Evolutionary conservation across 2,329 filamentous ascomycete genomes (phyloP), one percentile per base, ranked within the genome.

Genomic region (Camillea tinctor): DNA sequence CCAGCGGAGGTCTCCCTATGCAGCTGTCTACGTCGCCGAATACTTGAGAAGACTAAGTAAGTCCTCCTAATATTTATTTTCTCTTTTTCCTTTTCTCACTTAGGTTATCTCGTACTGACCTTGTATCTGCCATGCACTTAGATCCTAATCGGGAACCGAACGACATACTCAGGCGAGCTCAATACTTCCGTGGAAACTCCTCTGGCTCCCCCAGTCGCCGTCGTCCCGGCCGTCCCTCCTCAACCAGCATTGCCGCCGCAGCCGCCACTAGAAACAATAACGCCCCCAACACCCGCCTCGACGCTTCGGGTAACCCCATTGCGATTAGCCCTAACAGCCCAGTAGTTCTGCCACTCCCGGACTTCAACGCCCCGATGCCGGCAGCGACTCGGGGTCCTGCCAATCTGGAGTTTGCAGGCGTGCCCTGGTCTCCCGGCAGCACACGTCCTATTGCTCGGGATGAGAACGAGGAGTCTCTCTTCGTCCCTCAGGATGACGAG

Each of bases 1-100:
- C 11, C 64, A 73, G 2, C 70, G 73, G 23, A 66, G 66, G 21
- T 80, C 79, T 0, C 76, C 77, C 7, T 72, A 75, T 24, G 77
- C 76, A 0, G 61, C 57, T 1, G 26, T 57, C 15, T 79, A 75
- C 56, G 71, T 80, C 8, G 56, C 63, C 2, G 72, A 75, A 57
- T 74, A 79, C 58, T 49, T 67, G 3, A 51, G 13, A 1, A 67
- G 61, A 44, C 54, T 64, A 9, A 63, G 69, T 71, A 66, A 26
- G 40, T 22, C 2, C 3, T 48, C 26, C 26, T 30, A 40, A 7
- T 36, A 22, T 26, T 19, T 23, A 4, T 53, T 30, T 53, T 4
- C 6, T 36, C 52, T 54, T 53, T 21, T 26, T 19, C 20, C 20
- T 53, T 30, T 26, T 1, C 4, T 4, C 52, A 19, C 21, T 56